A percentile compares a stretch with the other conserved stretches of the same genome.
Evolutionary conservation across 345 rosid species (phyloP).

Genomic region (Aurinia saxatilis): DNA sequence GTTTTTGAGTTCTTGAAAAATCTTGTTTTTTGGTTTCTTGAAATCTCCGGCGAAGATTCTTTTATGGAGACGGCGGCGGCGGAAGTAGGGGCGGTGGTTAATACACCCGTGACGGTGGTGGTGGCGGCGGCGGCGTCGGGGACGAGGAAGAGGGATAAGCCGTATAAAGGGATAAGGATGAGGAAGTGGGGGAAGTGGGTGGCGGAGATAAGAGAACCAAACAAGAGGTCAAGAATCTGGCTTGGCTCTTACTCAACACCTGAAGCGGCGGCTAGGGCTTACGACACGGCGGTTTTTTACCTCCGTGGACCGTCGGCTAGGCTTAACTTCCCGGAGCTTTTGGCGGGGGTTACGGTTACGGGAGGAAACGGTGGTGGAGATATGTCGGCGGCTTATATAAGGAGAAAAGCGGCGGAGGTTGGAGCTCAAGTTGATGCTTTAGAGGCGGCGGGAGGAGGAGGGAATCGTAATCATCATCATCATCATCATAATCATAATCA

Average conservation of each 20-base stretch:
- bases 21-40: neutral
- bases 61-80: slow-evolving; percentile 40
- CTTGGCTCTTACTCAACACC: slow-evolving; percentile 96
- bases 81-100: slow-evolving; percentile 19
- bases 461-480: slow-evolving; percentile 17
- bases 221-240: slow-evolving; percentile 96
- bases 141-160: slow-evolving; percentile 47
- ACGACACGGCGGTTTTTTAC: slow-evolving; percentile 89
- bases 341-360: slow-evolving; percentile 42
- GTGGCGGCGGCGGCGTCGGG: neutral
- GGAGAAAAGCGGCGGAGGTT: slow-evolving; percentile 89
- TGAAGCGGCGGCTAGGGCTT: slow-evolving; percentile 94
- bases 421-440: slow-evolving; percentile 91
- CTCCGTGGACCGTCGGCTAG: slow-evolving; percentile 91
- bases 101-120: neutral
- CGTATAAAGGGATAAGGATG: slow-evolving; percentile 97
- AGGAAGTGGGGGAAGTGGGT: slow-evolving; percentile 99
- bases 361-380: slow-evolving; percentile 32
- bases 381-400: slow-evolving; percentile 84
- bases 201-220: slow-evolving; percentile 97
- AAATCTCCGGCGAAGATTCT: slow-evolving; percentile 1
- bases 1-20: too few relatives aligned
- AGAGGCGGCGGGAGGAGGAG: slow-evolving; percentile 41
- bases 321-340: slow-evolving; percentile 82
- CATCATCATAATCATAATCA: slow-evolving; percentile 9